Conservation (phyloP, 2,329 filamentous ascomycete genomes). For the Fusarium floridanum region DNA sequence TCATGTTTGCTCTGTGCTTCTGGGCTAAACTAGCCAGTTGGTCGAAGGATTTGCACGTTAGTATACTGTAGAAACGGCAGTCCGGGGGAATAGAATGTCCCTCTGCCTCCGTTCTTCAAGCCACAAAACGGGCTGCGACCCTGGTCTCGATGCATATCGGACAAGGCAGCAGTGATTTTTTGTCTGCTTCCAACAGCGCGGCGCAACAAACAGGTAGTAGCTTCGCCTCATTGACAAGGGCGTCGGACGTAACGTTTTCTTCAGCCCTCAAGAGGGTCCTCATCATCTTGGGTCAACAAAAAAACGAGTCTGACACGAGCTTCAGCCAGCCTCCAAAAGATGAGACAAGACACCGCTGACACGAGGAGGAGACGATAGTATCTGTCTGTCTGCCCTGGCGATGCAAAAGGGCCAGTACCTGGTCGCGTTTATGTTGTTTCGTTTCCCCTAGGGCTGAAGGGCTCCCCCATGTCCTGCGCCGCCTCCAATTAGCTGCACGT, state of each 20-base stretch:
- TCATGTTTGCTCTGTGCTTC: neutral
- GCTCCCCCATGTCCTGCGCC: constrained; percentile 22
- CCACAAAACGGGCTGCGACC: neutral
- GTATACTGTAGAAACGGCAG: neutral
- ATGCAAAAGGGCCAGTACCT: constrained; percentile 14
- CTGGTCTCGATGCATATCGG: neutral
- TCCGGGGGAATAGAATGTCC: neutral
- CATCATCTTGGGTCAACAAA: neutral
- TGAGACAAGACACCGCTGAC: constrained; percentile 17
- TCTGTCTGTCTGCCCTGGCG: neutral
- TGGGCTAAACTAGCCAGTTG: neutral
- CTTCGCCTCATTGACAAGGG: constrained; percentile 11
- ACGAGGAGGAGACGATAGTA: constrained; percentile 21
- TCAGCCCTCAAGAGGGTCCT: neutral
- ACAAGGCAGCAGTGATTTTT: neutral
- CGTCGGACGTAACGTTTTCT: neutral
- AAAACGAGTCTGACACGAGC: constrained; percentile 30
- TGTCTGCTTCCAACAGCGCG: neutral
- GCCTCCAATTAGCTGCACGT: constrained; percentile 33
- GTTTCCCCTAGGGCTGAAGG: constrained; percentile 33
- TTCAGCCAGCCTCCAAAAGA: constrained; percentile 15
- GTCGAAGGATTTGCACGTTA: neutral
- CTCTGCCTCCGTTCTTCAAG: neutral
- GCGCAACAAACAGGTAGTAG: neutral
- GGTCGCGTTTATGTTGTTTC: constrained; percentile 15